A percentile compares a stretch with the other conserved stretches of the same genome.
Evolutionary conservation across 768 basidiomycete species (phyloP).

Genomic region (Termitomyces sp.): DNA sequence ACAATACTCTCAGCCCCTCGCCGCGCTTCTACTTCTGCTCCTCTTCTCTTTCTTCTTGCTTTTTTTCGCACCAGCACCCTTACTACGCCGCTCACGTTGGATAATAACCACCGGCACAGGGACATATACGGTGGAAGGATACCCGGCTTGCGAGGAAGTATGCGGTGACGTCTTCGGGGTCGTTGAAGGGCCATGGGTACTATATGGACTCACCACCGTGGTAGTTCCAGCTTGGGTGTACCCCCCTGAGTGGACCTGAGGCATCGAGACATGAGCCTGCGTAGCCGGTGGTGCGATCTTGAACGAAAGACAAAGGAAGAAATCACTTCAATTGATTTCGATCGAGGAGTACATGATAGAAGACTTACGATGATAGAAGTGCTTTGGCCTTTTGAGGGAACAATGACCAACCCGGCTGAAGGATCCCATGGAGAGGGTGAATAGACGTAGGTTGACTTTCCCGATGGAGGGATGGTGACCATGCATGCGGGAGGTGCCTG

Average conservation of each 20-base stretch:
- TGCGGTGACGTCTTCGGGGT: not conserved
- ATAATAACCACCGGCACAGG: conserved; percentile 4
- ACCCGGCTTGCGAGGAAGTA: not conserved
- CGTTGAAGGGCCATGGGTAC: not conserved
- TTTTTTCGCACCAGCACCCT: not conserved
- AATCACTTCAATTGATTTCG: not conserved
- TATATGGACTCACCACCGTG: not conserved
- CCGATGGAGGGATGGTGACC: not conserved
- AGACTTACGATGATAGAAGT: conserved; percentile 7
- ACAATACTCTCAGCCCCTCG: not conserved
- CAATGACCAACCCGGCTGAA: conserved; percentile 8
- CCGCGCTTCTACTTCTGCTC: not conserved
- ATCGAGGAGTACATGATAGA: not conserved
- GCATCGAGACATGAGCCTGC: not conserved
- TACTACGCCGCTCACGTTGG: conserved; percentile 1
- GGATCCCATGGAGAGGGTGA: conserved; percentile 4
- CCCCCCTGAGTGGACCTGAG: not conserved
- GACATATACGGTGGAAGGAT: not conserved
- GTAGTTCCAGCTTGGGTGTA: not conserved
- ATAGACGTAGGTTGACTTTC: conserved; percentile 6
- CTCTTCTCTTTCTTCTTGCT: conserved; percentile 1
- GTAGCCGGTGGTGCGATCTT: not conserved
- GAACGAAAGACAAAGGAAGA: no score
- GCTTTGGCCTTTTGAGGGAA: conserved; percentile 1
- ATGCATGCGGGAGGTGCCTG: not conserved